phyloP scores from a whole-genome alignment of 2,329 filamentous ascomycete genomes.

The Xenoacremonium recifei region DNA sequence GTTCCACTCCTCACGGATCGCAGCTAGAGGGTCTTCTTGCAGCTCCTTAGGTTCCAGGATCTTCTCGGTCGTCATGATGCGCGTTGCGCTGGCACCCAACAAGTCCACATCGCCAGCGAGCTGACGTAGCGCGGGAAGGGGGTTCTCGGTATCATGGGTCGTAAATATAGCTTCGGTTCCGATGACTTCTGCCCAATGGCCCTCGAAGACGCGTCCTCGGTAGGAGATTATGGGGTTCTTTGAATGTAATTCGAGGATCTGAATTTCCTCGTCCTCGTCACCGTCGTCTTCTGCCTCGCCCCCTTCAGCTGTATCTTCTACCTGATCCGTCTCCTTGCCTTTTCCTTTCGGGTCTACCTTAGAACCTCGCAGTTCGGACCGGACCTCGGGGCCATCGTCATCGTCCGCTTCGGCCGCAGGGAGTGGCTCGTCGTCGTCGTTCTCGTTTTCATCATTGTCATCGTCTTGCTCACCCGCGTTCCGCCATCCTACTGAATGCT shows the following conservation, averaged over 20 bases:
- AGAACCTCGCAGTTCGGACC: conserved; percentile 20
- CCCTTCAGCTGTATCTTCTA: conserved; percentile 5
- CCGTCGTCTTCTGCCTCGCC: conserved; percentile 13
- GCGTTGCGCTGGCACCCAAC: conserved; percentile 66
- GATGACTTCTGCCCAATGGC: conserved; percentile 77
- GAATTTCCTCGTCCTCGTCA: conserved; percentile 48
- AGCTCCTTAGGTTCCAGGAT: conserved; percentile 49
- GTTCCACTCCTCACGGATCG: conserved; percentile 42
- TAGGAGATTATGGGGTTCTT: conserved; percentile 76
- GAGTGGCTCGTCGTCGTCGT: conserved; percentile 28
- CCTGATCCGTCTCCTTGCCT: conserved; percentile 13
- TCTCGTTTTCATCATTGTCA: conserved; percentile 23
- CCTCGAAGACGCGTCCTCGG: conserved; percentile 73
- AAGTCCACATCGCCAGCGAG: conserved; percentile 64
- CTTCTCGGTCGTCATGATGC: conserved; percentile 67
- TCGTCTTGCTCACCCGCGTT: conserved; percentile 15
- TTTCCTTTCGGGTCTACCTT: too few relatives aligned
- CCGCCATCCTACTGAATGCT: conserved; percentile 21
- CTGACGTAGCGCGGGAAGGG: conserved; percentile 47
- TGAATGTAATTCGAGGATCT: conserved; percentile 81
- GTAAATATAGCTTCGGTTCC: conserved; percentile 81
- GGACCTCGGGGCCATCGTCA: conserved; percentile 23
- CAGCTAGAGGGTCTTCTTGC: conserved; percentile 33
- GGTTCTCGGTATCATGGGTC: conserved; percentile 47
- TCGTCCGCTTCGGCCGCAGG: conserved; percentile 36